Base-by-base conservation (phyloP, 495 filamentous ascomycete species). In the Xylaria grammica region DNA sequence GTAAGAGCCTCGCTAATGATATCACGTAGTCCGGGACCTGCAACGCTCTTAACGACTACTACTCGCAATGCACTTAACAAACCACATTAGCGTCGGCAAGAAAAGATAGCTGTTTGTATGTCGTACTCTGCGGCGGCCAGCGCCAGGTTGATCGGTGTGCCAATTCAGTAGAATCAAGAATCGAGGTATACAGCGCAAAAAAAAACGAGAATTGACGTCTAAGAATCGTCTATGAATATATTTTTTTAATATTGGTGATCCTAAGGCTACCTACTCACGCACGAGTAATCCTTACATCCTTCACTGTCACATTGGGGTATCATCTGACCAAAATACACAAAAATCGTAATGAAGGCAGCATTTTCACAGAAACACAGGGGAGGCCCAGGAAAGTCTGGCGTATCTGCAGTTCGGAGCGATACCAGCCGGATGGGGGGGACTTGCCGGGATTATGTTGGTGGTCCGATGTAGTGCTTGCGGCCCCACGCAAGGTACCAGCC, bases 391-490 rank as follows among this genome's bases (percentile, higher is more conserved):
- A 20, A 10, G 34, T 26, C 22, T 29, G 3, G 15, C 34, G n/a
- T 24, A 34, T 48, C 49, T 15, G 38, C 20, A 29, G 45, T 62
- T 62, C 15, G 15, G 20, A 42, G 9, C 4, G 11, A 62, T 3
- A 42, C 46, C 9, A 22, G 48, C 27, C 7, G 13, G 44, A 20
- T 7, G n/a, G n/a, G n/a, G n/a, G 24, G 36, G 3, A 40, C 34
- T 62, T 50, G 32, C 48, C 34, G 17, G 6, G 22, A 29, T 67
- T 67, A 71, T 17, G 73, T 76, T 5, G 89, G 88, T 0, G 90
- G 90, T 0, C 90, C 90, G 10, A 77, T 82, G 71, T 91, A 92
- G 67, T 89, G 80, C 74, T 88, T 88, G 62, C 86, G 83, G 38
- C 90, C 90, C 80, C 90, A 81, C 10, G 65, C 73, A 19, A 73